Evolutionary conservation across 2,329 filamentous ascomycete genomes (phyloP), one percentile per base, ranked within the genome.

Genomic region (Dryadomyces quercus-mongolicae): DNA sequence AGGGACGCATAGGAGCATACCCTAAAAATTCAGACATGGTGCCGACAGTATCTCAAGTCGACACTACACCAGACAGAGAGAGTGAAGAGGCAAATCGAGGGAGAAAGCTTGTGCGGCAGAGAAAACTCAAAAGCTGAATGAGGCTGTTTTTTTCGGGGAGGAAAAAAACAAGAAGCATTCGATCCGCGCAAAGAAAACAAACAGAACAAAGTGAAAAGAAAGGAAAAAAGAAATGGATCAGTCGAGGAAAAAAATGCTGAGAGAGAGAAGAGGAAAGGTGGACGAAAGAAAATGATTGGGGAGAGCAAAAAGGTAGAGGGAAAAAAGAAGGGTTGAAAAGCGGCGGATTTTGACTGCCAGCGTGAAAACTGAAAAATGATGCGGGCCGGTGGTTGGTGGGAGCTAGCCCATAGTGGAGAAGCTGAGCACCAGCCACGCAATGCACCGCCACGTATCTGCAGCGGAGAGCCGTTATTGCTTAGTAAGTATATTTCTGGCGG

Each of bases 11-110:
- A 22, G 13, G 9, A 18, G 13, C 55, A 40, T 55, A 59, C 57
- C 57, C 57, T 46, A 59, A 36, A 22, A 57, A 54, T 12, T 57
- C 57, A 34, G 56, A 59, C 58, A 59, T 57, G 44, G 47, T 55
- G 36, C 34, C n/a, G 48, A 9, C n/a, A 8, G 25, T 47, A 20
- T 13, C 25, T 20, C 16, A 18, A 46, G 25, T 31, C 25, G 25
- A 31, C 25, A 50, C 42, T 18, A 34, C 12, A 25, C 49, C 16
- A 34, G 31, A 43, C 16, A 31, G 21, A n/a, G 22, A 18, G 47
- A 42, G 40, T 9, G 18, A 38, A 54, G 13, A n/a, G 15, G 15
- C 5, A 34, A 22, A 9, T 20, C 43, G 49, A 49, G 54, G 51
- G 53, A n/a, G 57, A 7, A 36, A 21, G 31, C 36, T 40, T 40